Evolutionary conservation across 805 yeast species (phyloP).

Genomic region (Saturnispora zaruensis): DNA sequence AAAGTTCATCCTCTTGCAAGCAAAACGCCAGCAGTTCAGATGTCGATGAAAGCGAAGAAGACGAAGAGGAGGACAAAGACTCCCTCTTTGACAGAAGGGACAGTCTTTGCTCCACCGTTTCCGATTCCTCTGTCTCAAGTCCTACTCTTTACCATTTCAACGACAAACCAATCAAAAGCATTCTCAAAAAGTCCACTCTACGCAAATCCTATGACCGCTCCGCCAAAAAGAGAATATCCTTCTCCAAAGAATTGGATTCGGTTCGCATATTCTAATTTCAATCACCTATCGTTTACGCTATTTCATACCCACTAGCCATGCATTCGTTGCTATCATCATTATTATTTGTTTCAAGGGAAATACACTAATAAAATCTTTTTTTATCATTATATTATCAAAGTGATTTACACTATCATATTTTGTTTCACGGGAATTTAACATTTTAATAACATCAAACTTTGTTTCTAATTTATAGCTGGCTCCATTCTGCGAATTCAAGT

Average conservation of each 20-base stretch:
- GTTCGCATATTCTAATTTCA: not conserved
- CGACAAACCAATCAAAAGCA: not conserved
- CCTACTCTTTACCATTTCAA: not conserved
- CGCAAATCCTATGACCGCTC: not conserved
- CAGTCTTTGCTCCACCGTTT: not conserved
- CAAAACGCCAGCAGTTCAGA: not conserved
- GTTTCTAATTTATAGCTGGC: not conserved
- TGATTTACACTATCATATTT: no score
- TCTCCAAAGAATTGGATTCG: not conserved
- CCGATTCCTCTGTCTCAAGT: not conserved
- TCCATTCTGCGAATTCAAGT: not conserved
- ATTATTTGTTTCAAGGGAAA: not conserved
- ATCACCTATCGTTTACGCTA: not conserved
- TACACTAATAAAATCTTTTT: not conserved
- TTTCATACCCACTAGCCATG: not conserved
- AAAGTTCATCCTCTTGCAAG: not conserved
- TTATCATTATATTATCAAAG: not conserved
- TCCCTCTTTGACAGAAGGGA: not conserved
- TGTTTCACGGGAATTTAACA: not conserved
- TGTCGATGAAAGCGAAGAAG: not conserved
- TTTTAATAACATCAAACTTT: not conserved
- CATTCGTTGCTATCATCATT: not conserved
- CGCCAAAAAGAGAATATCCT: not conserved
- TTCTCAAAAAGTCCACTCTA: not conserved
- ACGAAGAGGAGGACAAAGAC: conserved; percentile 1